phyloP scores from a whole-genome alignment of 1,139 yeast genomes.

The Yamadazyma jaroonii region DNA sequence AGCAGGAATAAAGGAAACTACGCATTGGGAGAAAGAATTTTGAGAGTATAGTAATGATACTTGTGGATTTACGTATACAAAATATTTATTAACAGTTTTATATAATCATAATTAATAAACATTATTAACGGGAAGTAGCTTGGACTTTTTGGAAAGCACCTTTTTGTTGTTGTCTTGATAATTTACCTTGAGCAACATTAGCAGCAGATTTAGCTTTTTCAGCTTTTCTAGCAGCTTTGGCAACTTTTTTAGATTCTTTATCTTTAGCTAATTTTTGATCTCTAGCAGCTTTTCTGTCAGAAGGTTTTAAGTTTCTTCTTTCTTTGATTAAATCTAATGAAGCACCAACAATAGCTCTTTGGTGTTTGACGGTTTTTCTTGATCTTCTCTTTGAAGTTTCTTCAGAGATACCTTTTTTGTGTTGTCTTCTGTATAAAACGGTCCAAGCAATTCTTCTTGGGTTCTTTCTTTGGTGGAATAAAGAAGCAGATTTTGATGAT shows the following conservation, averaged over 20 bases:
- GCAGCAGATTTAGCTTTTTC: constrained; percentile 86
- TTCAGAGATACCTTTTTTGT: constrained; percentile 99
- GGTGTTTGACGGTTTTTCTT: constrained; percentile 97
- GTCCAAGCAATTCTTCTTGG: constrained; percentile 99
- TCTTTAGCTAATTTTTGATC: constrained; percentile 86
- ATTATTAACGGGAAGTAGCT: constrained; percentile 88
- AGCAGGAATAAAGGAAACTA: constrained; percentile 26
- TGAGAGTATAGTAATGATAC: constrained; percentile 9
- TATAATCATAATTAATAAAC: constrained; percentile 5
- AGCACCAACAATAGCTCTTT: constrained; percentile 99
- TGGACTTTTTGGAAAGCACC: constrained; percentile 96
- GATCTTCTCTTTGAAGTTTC: constrained; percentile 96
- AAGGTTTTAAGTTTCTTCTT: constrained; percentile 95
- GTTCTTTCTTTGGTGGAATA: constrained; percentile 99
- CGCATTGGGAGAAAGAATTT: constrained; percentile 35
- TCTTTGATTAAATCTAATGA: constrained; percentile 97
- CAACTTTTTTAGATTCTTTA: constrained; percentile 94
- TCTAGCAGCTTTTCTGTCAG: constrained; percentile 97
- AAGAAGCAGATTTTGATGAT: constrained; percentile 95
- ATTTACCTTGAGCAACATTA: constrained; percentile 59
- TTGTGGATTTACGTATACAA: constrained; percentile 6
- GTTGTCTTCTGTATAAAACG: constrained; percentile 98
- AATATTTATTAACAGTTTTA: constrained; percentile 16
- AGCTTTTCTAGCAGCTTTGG: constrained; percentile 93
- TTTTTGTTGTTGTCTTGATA: constrained; percentile 84